phyloP scores from a whole-genome alignment of 2,329 filamentous ascomycete species.

The Calcarisporium arbuscula region DNA sequence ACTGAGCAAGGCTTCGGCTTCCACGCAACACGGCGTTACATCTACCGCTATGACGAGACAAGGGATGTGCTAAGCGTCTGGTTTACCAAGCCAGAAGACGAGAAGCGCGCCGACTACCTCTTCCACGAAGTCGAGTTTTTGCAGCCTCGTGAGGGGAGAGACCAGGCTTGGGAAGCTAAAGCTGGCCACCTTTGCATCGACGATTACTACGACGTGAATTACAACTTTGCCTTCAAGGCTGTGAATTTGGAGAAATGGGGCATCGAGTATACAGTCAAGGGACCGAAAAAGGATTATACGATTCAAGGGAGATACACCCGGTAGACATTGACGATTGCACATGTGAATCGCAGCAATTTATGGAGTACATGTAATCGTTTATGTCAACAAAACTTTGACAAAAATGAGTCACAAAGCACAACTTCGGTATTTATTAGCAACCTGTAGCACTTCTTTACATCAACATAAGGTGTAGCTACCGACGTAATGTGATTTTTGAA shows the following conservation, averaged over 20 bases:
- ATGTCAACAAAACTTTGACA: too few relatives aligned
- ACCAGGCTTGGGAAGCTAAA: conserved; percentile 53
- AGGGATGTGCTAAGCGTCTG: conserved; percentile 61
- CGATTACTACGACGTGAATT: conserved; percentile 65
- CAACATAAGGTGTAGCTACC: too few relatives aligned
- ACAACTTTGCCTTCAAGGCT: conserved; percentile 58
- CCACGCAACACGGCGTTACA: conserved; percentile 58
- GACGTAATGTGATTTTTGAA: too few relatives aligned
- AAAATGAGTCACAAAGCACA: too few relatives aligned
- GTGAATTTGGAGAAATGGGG: conserved; percentile 52
- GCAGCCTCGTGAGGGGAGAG: conserved; percentile 22
- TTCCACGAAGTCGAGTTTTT: conserved; percentile 69
- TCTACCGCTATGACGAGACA: conserved; percentile 62
- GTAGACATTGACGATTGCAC: too few relatives aligned
- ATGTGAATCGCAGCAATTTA: too few relatives aligned
- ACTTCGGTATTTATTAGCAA: too few relatives aligned
- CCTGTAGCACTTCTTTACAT: too few relatives aligned
- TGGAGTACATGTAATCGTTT: too few relatives aligned
- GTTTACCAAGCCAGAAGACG: conserved; percentile 63
- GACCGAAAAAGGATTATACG: conserved; percentile 68
- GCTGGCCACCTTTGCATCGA: conserved; percentile 65
- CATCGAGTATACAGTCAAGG: conserved; percentile 59
- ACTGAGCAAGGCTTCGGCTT: conserved; percentile 51
- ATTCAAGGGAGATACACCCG: conserved; percentile 49
- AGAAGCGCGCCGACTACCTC: conserved; percentile 59